Conservation (phyloP, 1,139 yeast species). For the Kodamaea ohmeri region DNA sequence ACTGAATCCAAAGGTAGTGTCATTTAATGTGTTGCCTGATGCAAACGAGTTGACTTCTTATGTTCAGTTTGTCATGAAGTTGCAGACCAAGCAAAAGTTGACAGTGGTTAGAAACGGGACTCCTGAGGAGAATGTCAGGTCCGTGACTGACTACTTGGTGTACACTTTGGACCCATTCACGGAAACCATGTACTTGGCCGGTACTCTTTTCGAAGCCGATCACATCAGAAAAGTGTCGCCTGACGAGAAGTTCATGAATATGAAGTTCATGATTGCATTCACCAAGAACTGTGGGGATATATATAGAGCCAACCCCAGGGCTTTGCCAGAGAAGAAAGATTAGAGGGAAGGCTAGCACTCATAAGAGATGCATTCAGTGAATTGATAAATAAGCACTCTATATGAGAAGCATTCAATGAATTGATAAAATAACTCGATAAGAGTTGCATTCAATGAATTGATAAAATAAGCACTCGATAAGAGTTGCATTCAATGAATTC, state of each 20-base stretch:
- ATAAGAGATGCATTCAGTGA: no score
- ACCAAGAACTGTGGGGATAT: slow-evolving; percentile 48
- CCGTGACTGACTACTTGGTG: slow-evolving; percentile 71
- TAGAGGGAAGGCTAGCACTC: no score
- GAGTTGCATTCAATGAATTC: no score
- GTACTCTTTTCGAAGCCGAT: slow-evolving; percentile 75
- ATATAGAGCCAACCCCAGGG: slow-evolving; percentile 24
- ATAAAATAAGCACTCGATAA: no score
- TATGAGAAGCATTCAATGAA: no score
- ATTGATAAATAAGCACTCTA: no score
- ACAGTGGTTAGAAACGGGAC: slow-evolving; percentile 39
- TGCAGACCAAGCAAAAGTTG: slow-evolving; percentile 70
- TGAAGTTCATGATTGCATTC: slow-evolving; percentile 21
- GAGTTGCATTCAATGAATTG: no score
- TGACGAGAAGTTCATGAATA: slow-evolving; percentile 36
- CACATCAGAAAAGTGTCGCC: slow-evolving; percentile 38
- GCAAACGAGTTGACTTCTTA: slow-evolving; percentile 62
- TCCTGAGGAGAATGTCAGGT: slow-evolving; percentile 43
- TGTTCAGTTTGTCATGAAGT: slow-evolving; percentile 74
- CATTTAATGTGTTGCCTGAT: slow-evolving; percentile 63
- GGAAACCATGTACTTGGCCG: slow-evolving; percentile 66
- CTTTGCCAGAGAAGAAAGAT: slow-evolving; percentile 4
- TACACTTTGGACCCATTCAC: slow-evolving; percentile 73
- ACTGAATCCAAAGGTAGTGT: slow-evolving; percentile 66
- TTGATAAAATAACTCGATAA: no score